Evolutionary conservation across 306 rosid species (phyloP), one percentile per base, ranked within the genome.

Genomic region (Quercus aquifolioides): DNA sequence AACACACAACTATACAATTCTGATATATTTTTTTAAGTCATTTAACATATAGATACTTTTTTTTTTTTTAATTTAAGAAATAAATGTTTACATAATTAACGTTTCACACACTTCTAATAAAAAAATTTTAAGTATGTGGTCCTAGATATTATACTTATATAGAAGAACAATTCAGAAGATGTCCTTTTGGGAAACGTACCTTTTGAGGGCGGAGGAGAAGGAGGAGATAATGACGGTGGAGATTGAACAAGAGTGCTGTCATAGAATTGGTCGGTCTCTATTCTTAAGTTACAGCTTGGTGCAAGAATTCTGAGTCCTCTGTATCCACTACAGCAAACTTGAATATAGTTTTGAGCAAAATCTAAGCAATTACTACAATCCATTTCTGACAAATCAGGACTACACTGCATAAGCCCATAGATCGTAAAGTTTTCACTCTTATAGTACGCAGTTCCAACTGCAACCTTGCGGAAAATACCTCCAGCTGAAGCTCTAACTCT

Each of bases 221-320:
- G 46, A 38, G 1, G 70, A 5, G 65, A 26, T 1, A 43, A n/a
- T 4, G 70, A 20, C 25, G 81, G 62, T 9, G 72, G 80, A 17
- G 80, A 18, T 31, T 74, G 5, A 30, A 63, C 52, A 9, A 31
- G 26, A 1, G 69, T 5, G 49, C 62, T 1, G 4, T 52, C 74
- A 54, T 54, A 84, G 79, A 88, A 86, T 4, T 26, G 75, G 0
- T n/a, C 4, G 13, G 1, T 12, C 57, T 83, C 87, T 63, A 54
- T 86, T 72, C 82, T 78, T 57, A 79, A 55, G 19, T 78, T 86
- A 49, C 90, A 88, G 81, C 90, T 86, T 26, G 89, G 92, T 6
- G n/a, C 51, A 33, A 76, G 76, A 46, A 82, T 73, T 52, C 81
- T 84, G 0, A 79, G 82, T 18, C 76, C 71, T 5, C 10, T 3